Evolutionary conservation across 805 yeast species (phyloP).

Genomic region (Zygoascus biomembranicola): DNA sequence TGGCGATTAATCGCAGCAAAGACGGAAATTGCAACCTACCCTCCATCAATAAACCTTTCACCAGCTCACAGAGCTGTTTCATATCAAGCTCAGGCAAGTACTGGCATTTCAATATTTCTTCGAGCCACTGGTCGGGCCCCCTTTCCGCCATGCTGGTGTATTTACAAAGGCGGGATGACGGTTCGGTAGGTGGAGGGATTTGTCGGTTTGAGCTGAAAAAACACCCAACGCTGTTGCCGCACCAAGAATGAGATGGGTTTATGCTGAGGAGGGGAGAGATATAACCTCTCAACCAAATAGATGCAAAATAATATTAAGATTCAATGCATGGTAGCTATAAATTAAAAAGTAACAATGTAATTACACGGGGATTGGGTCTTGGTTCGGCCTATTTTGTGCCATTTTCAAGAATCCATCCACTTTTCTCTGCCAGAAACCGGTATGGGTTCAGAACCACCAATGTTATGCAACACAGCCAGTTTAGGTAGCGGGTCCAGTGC

Average conservation of each 20-base stretch:
- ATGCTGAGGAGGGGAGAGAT: too few species aligned
- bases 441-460: constrained; percentile 1
- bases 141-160: constrained; percentile 7
- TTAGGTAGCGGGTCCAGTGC: constrained; percentile 19
- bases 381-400: too few species aligned
- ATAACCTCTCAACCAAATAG: too few species aligned
- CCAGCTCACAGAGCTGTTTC: constrained; percentile 94
- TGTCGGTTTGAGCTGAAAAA: too few species aligned
- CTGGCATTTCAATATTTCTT: constrained; percentile 83
- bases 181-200: background rate
- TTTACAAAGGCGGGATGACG: background rate
- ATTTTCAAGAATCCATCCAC: background rate
- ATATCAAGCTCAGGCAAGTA: constrained; percentile 85
- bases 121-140: constrained; percentile 96
- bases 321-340: too few species aligned
- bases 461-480: constrained; percentile 10
- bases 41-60: constrained; percentile 91
- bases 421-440: background rate
- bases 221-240: too few species aligned
- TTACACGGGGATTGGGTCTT: too few species aligned
- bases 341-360: too few species aligned
- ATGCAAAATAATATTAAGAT: too few species aligned
- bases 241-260: too few species aligned
- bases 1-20: background rate
- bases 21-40: constrained; percentile 15